Evolutionary conservation across 2,329 filamentous ascomycete genomes (phyloP).

Genomic region (Sphaerulina vaccinii): DNA sequence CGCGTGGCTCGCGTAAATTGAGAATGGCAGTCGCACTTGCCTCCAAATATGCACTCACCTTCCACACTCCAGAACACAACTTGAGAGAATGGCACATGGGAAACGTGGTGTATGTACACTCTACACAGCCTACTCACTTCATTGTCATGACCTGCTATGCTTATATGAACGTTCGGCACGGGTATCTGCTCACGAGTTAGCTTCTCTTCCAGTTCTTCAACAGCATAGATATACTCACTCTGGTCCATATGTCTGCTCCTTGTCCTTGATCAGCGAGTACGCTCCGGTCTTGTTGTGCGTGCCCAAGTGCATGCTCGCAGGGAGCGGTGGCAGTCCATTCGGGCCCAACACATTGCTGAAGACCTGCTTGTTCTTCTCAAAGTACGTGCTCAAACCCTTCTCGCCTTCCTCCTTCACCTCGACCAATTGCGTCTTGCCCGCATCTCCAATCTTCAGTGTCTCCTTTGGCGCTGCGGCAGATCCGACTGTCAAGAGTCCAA

Average conservation of each 20-base stretch:
- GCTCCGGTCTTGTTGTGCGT: constrained; percentile 51
- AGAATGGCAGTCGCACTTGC: background rate
- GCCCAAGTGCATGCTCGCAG: constrained; percentile 61
- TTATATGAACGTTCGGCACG: constrained; percentile 47
- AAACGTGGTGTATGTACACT: constrained; percentile 17
- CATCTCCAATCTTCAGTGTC: constrained; percentile 68
- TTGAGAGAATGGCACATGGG: background rate
- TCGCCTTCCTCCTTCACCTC: constrained; percentile 72
- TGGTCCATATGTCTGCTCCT: constrained; percentile 66
- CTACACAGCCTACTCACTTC: background rate
- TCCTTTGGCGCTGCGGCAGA: constrained; percentile 78
- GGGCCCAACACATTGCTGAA: constrained; percentile 64
- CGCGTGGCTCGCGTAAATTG: background rate
- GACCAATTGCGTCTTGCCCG: constrained; percentile 71
- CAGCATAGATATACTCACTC: constrained; percentile 36
- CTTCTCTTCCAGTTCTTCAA: background rate
- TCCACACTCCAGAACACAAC: background rate
- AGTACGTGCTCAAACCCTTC: constrained; percentile 68
- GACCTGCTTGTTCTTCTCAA: constrained; percentile 63
- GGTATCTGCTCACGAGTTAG: constrained; percentile 40
- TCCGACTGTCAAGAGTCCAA: constrained; percentile 79
- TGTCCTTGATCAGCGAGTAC: constrained; percentile 68
- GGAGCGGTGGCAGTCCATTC: constrained; percentile 81
- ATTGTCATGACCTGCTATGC: background rate
- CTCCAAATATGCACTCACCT: constrained; percentile 4